Percentiles rank a stretch among this genome's conserved stretches.
Conservation (phyloP, 2,329 filamentous ascomycete species). For the Cordyceps tenuipes region DNA sequence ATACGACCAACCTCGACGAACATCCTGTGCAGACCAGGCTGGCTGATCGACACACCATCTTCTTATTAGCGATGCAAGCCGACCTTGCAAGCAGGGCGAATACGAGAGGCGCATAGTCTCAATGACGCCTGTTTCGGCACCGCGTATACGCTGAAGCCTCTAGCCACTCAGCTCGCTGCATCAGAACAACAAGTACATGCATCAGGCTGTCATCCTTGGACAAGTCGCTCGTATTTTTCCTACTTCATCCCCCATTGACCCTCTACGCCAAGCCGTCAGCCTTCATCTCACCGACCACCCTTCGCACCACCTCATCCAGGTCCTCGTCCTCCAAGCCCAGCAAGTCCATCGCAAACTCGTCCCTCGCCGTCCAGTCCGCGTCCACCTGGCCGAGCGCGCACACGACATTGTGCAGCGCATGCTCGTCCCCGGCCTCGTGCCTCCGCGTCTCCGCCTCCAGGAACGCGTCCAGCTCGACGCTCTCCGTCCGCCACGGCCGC, state of each 20-base stretch:
- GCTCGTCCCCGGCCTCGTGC: conserved; percentile 29
- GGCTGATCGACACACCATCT: neutral
- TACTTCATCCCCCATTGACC: neutral
- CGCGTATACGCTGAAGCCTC: neutral
- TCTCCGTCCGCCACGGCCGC: conserved; percentile 27
- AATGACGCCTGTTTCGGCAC: neutral
- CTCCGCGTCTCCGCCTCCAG: conserved; percentile 29
- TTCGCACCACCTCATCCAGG: conserved; percentile 32
- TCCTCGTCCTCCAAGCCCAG: conserved; percentile 39
- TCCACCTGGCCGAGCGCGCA: conserved; percentile 40
- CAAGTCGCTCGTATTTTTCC: neutral
- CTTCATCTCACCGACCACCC: conserved; percentile 22
- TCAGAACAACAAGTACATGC: neutral
- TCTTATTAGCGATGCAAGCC: neutral
- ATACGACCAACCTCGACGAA: too few species aligned
- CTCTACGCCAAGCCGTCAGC: conserved; percentile 6
- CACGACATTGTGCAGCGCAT: conserved; percentile 38
- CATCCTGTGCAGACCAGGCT: neutral
- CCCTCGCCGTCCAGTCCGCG: conserved; percentile 38
- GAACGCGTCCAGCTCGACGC: conserved; percentile 31
- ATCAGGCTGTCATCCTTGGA: too few species aligned
- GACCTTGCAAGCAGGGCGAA: conserved; percentile 1
- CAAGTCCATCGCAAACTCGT: conserved; percentile 39
- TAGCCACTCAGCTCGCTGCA: neutral
- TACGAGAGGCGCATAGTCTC: neutral